Base-by-base conservation (phyloP, 306 rosid genomes). In the Citrullus amarus region DNA sequence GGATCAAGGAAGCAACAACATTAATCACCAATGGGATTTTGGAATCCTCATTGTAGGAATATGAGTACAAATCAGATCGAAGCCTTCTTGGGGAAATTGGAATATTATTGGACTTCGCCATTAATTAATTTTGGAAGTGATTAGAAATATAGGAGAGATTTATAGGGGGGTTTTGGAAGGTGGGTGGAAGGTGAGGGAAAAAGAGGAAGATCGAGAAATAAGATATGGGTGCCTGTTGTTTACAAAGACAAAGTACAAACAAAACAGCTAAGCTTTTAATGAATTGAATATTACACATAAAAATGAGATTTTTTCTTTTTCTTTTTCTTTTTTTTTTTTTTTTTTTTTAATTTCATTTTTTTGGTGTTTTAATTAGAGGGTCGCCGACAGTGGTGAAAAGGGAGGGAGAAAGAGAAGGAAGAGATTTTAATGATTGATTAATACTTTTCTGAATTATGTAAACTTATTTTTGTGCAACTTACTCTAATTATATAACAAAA, bases 1-100 rank as follows among this genome's bases (percentile, higher is more conserved):
- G 95, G 41, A 94, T 90, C 3, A 94, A 88, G 51, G 98, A 92
- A 62, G 97, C 88, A 30, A 94, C 86, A 36, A 92, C 98, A 11
- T 81, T 88, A 53, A 94, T 83, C 80, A 92, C 98, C 43, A 88
- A 79, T 38, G 98, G 98, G 55, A 86, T 86, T 51, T 83, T 82
- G 1, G 95, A 90, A 76, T 87, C 91, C 4, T 90, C 90, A 75
- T 83, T 81, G 91, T 91, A 88, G 22, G 98, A 89, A 22, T 86
- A 93, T 0, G 87, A 88, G 58, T 91, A 93, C 76, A 93, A 79
- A 80, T 93, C 98, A 69, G 93, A 91, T 81, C 90, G 88, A 16
- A 93, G 91, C 80, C 81, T 93, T 78, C 92, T 84, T 17, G 98
- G 98, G 8, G 98, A 93, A 62, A 93, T 89, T 81, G 59, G 57